Conservation (phyloP, 1,284 basidiomycete species). For the Pyrrhoderma noxium region DNA sequence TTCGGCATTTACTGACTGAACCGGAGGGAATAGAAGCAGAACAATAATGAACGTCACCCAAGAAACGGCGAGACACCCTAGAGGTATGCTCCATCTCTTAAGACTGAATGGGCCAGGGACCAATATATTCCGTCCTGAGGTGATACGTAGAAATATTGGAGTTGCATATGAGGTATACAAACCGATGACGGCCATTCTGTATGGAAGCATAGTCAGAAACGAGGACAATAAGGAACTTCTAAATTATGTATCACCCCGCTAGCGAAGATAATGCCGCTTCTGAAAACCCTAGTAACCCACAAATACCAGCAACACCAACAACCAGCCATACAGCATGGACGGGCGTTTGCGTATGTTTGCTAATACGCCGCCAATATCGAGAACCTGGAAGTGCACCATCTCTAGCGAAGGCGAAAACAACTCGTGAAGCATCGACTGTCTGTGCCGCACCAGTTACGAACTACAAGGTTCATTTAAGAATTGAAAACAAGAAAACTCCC, state of each 20-base stretch:
- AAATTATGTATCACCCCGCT: conserved; percentile 43
- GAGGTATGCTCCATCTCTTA: conserved; percentile 51
- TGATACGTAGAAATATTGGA: conserved; percentile 65
- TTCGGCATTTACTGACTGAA: conserved; percentile 33
- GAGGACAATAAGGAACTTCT: neutral
- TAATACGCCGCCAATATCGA: conserved; percentile 57
- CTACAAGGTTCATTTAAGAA: conserved; percentile 28
- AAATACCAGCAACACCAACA: conserved; percentile 48
- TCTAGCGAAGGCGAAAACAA: conserved; percentile 66
- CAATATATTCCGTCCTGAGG: conserved; percentile 51
- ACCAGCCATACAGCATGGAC: conserved; percentile 72
- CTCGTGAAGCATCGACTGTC: conserved; percentile 65
- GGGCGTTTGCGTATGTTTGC: conserved; percentile 51
- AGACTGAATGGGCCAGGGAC: conserved; percentile 53
- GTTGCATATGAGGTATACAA: conserved; percentile 60
- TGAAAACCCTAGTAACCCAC: conserved; percentile 62
- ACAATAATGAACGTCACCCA: conserved; percentile 62
- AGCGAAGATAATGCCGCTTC: conserved; percentile 54
- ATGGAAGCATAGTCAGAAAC: neutral
- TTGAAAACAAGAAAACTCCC: no score
- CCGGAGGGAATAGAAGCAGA: conserved; percentile 53
- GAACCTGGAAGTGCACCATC: conserved; percentile 70
- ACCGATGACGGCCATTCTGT: conserved; percentile 62
- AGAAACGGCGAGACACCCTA: conserved; percentile 51
- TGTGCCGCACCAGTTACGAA: conserved; percentile 71